These are phyloP conservation scores for Lactarius sp. DNA, from an alignment of 768 basidiomycete species.

Conservation along the genomic window DNA sequence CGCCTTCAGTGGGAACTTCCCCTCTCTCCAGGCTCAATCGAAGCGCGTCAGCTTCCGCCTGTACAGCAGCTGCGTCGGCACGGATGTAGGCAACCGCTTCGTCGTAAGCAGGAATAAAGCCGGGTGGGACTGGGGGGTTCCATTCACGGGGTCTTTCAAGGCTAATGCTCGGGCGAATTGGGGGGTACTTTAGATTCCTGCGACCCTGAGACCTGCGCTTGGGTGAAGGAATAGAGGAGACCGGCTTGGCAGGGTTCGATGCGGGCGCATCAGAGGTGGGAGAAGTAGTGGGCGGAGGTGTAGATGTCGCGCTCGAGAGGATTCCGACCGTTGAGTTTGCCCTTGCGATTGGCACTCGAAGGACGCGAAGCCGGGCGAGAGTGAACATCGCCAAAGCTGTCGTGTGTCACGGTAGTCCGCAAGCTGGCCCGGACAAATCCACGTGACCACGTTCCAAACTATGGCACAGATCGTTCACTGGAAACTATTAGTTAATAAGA, in stretches of 20 bases:
- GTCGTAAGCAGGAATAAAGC: conserved; percentile 78
- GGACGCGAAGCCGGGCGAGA: conserved; percentile 14
- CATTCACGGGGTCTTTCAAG: conserved; percentile 52
- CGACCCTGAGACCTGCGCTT: conserved; percentile 10
- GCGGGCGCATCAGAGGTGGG: background rate
- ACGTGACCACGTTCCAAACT: background rate
- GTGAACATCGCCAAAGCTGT: conserved; percentile 15
- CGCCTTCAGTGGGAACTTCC: conserved; percentile 19
- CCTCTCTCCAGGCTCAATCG: conserved; percentile 25
- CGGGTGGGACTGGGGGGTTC: conserved; percentile 56
- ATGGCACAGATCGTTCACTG: too few species aligned
- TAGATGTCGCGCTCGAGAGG: conserved; percentile 1
- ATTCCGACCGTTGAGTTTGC: conserved; percentile 20
- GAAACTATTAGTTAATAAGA: too few species aligned
- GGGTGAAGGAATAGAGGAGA: background rate
- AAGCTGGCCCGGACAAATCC: background rate
- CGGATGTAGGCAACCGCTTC: conserved; percentile 70
- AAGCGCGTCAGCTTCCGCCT: conserved; percentile 41
- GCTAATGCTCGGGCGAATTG: conserved; percentile 49
- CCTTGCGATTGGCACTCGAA: conserved; percentile 14
- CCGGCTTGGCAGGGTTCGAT: background rate
- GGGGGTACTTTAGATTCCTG: conserved; percentile 21
- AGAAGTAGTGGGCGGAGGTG: background rate
- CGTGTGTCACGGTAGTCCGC: too few species aligned
- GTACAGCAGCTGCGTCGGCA: conserved; percentile 51